These are phyloP conservation scores for Penicillium hordei DNA, from an alignment of 2,329 filamentous ascomycete species.

Conservation along the genomic window DNA sequence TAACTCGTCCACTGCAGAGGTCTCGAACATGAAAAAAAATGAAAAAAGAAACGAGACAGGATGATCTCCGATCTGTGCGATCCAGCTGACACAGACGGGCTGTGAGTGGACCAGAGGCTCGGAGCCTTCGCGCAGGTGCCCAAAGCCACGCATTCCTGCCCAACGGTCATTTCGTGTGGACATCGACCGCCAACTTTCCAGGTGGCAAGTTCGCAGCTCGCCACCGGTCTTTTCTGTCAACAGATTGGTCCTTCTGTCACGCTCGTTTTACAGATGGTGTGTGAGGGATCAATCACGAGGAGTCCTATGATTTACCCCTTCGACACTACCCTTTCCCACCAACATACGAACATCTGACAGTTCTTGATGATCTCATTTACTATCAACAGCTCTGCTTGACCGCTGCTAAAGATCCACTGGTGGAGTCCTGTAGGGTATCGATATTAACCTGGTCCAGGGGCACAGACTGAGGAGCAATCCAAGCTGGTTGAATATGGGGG, in stretches of 20 bases:
- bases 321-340: neutral
- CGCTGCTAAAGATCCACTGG: slow-evolving; percentile 15
- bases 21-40: slow-evolving; percentile 12
- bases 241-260: slow-evolving; percentile 15
- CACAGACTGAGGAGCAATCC: slow-evolving; percentile 26
- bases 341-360: slow-evolving; percentile 6
- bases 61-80: slow-evolving; percentile 21
- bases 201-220: slow-evolving; percentile 23
- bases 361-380: neutral
- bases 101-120: slow-evolving; percentile 18
- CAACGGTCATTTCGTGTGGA: slow-evolving; percentile 28
- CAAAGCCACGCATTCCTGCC: slow-evolving; percentile 42
- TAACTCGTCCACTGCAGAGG: neutral
- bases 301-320: neutral
- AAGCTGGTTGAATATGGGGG: slow-evolving; percentile 20
- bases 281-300: slow-evolving; percentile 10
- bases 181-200: slow-evolving; percentile 4
- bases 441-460: slow-evolving; percentile 15
- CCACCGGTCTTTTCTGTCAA: slow-evolving; percentile 9
- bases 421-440: slow-evolving; percentile 11
- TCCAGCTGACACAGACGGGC: slow-evolving; percentile 21
- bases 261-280: slow-evolving; percentile 5
- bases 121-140: slow-evolving; percentile 27
- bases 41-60: slow-evolving; percentile 5
- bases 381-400: slow-evolving; percentile 7